Evolutionary conservation across 192 early-diverging fungal genomes (phyloP).

Genomic region (Coemansia sp.): DNA sequence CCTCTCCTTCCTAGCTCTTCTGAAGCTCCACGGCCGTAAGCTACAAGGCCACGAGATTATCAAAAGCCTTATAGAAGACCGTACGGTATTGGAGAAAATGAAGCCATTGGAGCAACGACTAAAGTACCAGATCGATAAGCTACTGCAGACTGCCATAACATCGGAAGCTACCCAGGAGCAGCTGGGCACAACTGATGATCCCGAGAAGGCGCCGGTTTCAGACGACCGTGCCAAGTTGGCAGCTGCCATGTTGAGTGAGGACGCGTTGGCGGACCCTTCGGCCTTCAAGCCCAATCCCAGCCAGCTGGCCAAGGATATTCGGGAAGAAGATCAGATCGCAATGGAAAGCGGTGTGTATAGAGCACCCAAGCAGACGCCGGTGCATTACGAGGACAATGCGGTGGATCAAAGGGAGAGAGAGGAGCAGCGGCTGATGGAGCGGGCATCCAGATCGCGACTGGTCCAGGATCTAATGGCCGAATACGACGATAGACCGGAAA

Average conservation of each 20-base stretch:
- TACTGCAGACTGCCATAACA: conserved; percentile 65
- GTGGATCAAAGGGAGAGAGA: conserved; percentile 61
- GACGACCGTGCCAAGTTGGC: conserved; percentile 49
- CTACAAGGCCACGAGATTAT: conserved; percentile 64
- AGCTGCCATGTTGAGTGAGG: conserved; percentile 36
- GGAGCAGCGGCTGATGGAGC: conserved; percentile 61
- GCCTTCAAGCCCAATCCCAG: conserved; percentile 88
- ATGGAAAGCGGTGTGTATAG: conserved; percentile 67
- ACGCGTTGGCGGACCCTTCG: conserved; percentile 68
- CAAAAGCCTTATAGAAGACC: conserved; percentile 68
- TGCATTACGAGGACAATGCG: conserved; percentile 66
- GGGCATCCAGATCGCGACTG: conserved; percentile 76
- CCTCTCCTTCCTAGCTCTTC: conserved; percentile 69
- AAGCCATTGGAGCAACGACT: conserved; percentile 90
- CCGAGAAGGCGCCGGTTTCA: conserved; percentile 10
- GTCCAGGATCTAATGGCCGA: conserved; percentile 80
- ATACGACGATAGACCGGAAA: conserved; percentile 85
- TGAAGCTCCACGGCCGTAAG: conserved; percentile 73
- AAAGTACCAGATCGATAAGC: conserved; percentile 96
- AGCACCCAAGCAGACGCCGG: conserved; percentile 80
- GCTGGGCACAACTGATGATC: conserved; percentile 31
- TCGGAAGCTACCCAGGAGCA: not conserved
- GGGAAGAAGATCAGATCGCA: conserved; percentile 41
- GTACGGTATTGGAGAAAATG: conserved; percentile 88
- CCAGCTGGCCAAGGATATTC: conserved; percentile 53